Conservation (phyloP, 805 yeast species). For the Candida ipomoeae region DNA sequence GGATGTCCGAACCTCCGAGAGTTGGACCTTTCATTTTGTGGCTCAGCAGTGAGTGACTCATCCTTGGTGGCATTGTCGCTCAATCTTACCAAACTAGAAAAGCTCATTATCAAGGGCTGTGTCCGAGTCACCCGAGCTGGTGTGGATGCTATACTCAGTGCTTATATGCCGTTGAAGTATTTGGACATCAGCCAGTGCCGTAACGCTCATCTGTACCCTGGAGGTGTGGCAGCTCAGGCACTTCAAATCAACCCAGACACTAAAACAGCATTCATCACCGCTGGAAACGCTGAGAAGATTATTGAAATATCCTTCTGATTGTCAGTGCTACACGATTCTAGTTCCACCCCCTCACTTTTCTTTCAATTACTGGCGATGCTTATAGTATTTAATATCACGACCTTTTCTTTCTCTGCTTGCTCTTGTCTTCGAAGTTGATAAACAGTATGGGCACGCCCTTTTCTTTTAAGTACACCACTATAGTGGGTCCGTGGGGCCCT, state of each 20-base stretch:
- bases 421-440: slow-evolving; percentile 63
- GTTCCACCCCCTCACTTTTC: background rate
- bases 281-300: slow-evolving; percentile 48
- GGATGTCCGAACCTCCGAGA: slow-evolving; percentile 56
- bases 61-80: slow-evolving; percentile 58
- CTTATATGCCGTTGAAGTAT: slow-evolving; percentile 47
- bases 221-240: slow-evolving; percentile 53
- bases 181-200: slow-evolving; percentile 70
- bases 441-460: slow-evolving; percentile 63
- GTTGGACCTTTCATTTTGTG: slow-evolving; percentile 68
- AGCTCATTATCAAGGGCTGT: slow-evolving; percentile 61
- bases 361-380: background rate
- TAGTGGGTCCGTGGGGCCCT: slow-evolving; percentile 75
- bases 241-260: slow-evolving; percentile 49
- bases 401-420: slow-evolving; percentile 48
- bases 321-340: background rate
- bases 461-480: slow-evolving; percentile 52
- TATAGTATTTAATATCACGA: background rate
- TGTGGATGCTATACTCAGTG: slow-evolving; percentile 60
- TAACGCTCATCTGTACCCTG: slow-evolving; percentile 61
- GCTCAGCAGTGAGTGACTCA: slow-evolving; percentile 73
- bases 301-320: slow-evolving; percentile 53
- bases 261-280: slow-evolving; percentile 55
- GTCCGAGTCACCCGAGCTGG: slow-evolving; percentile 75
- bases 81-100: slow-evolving; percentile 46